A percentile compares a stretch with the other conserved stretches of the same genome.
phyloP scores from a whole-genome alignment of 192 early-diverging fungal genomes.

The Kappamyces sp. region DNA sequence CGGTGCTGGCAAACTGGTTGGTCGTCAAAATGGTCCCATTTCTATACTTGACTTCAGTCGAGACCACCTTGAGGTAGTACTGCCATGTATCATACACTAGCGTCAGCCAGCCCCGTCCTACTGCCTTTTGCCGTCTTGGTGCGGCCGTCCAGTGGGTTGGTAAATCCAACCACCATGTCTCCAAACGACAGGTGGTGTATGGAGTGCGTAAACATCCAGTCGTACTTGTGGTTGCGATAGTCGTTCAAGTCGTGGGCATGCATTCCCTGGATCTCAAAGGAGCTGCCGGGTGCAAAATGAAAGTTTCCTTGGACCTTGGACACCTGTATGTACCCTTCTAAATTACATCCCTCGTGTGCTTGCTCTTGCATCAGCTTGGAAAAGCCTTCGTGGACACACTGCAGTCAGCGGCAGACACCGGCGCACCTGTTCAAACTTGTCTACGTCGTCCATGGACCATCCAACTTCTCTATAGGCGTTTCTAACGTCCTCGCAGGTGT shows the following conservation, averaged over 20 bases:
- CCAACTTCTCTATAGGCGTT: constrained; percentile 74
- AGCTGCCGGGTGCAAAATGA: constrained; percentile 86
- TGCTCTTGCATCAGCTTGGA: constrained; percentile 66
- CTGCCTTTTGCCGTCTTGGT: constrained; percentile 45
- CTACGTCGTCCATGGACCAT: constrained; percentile 76
- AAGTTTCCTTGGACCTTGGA: constrained; percentile 93
- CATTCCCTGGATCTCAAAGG: constrained; percentile 60
- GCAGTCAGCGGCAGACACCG: constrained; percentile 1
- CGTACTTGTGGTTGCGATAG: constrained; percentile 43
- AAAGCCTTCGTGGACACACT: constrained; percentile 85
- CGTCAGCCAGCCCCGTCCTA: constrained; percentile 20
- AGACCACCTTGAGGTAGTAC: constrained; percentile 92
- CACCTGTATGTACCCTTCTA: constrained; percentile 72
- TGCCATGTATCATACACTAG: constrained; percentile 68
- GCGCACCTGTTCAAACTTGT: constrained; percentile 73
- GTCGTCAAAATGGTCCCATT: constrained; percentile 67
- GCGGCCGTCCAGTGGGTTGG: constrained; percentile 65
- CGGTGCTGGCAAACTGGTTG: constrained; percentile 93
- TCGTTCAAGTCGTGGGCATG: constrained; percentile 74
- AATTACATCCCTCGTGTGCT: constrained; percentile 83
- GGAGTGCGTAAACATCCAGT: constrained; percentile 75
- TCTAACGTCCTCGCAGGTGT: constrained; percentile 87
- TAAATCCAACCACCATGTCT: constrained; percentile 34
- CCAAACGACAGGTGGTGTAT: constrained; percentile 85
- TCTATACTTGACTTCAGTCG: constrained; percentile 69